Evolutionary conservation across 1,284 basidiomycete species (phyloP).

Genomic region (Malassezia cuniculi): DNA sequence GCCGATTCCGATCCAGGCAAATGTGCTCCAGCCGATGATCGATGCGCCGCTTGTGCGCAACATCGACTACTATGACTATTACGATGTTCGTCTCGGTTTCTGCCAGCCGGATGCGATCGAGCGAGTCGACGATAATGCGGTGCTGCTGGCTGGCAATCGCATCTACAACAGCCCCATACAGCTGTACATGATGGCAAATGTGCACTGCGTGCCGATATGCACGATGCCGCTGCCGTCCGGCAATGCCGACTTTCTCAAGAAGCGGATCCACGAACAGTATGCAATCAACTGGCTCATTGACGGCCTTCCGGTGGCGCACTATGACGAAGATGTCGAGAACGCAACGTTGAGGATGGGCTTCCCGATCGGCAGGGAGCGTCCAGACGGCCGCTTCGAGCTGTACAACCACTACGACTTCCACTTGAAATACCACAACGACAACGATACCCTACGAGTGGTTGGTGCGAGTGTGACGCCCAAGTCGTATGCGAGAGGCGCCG

Average conservation of each 20-base stretch:
- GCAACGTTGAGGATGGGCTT: slow-evolving; percentile 49
- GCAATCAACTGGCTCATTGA: slow-evolving; percentile 90
- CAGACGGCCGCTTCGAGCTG: slow-evolving; percentile 30
- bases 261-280: slow-evolving; percentile 80
- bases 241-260: slow-evolving; percentile 77
- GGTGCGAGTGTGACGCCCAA: slow-evolving; percentile 38
- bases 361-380: slow-evolving; percentile 40
- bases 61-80: slow-evolving; percentile 56
- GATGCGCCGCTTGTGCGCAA: slow-evolving; percentile 34
- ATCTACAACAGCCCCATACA: slow-evolving; percentile 83
- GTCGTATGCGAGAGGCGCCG: too few relatives aligned
- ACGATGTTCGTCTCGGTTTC: slow-evolving; percentile 71
- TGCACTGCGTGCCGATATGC: slow-evolving; percentile 68
- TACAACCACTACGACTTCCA: slow-evolving; percentile 43
- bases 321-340: slow-evolving; percentile 23
- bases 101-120: too few relatives aligned
- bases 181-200: slow-evolving; percentile 61
- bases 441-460: slow-evolving; percentile 39
- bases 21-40: slow-evolving; percentile 42
- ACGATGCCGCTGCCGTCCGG: slow-evolving; percentile 54
- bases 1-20: slow-evolving; percentile 42
- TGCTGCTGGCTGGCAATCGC: slow-evolving; percentile 86
- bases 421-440: slow-evolving; percentile 42
- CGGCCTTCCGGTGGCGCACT: slow-evolving; percentile 79
- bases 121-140: slow-evolving; percentile 62